Base-by-base conservation (phyloP, 768 basidiomycete species). In the Sistotremastrum suecicum region DNA sequence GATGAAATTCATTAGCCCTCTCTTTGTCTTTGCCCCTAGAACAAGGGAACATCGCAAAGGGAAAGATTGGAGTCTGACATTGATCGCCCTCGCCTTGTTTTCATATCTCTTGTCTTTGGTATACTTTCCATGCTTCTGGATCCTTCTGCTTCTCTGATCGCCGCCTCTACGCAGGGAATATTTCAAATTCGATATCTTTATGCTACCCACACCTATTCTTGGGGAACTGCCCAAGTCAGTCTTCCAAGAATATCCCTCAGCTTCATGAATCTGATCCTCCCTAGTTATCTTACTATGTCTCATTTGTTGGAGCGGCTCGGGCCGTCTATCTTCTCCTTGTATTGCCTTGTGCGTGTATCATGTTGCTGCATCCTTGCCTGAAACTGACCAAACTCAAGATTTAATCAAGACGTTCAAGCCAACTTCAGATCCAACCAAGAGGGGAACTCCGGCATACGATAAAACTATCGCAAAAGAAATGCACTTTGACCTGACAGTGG, bases 171-270 rank as follows among this genome's bases (percentile, higher is more conserved):
- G 3, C 48, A 81, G 72, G 85, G 82, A 11, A 60, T 87, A 1
- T 80, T 77, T 59, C 78, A 76, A 44, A 66, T 80, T 48, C 88
- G 87, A 59, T 86, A 85, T 52, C 62, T 87, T 34, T 89, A 86
- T 50, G 83, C 80, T 0, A 75, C 76, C 52, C 80, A 85, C 54
- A 64, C 79, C 7, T 86, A 80, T 53, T 58, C 64, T 7, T 86
- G 84, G 84, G 70, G 67, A 9, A 70, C 81, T 7, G 72, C 73
- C 35, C 66, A 78, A 66, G 64, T 73, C 59, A 37, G 57, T 55
- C 12, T 31, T 36, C n/a, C 7, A 5, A 11, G 38, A 34, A 31
- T 57, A 39, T 42, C 32, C 34, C 29, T 37, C n/a, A 45, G 29
- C 32, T n/a, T 36, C 37, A 5, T 34, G 30, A 20, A 30, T 33